phyloP scores from a whole-genome alignment of 768 basidiomycete genomes.

The Pleurotus citrinopileatus region DNA sequence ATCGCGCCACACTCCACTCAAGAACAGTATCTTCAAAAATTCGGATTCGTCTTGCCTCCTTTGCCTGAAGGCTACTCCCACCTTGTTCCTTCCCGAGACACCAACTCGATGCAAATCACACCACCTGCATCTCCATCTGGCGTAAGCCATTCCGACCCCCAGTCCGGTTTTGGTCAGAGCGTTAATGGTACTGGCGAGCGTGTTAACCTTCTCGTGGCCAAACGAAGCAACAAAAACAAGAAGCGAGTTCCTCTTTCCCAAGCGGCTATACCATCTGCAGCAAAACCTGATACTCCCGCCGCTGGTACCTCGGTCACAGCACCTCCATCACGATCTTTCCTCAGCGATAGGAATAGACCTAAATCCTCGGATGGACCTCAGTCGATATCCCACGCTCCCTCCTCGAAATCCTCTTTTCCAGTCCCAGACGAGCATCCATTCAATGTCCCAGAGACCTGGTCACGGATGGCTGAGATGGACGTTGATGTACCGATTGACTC shows the following conservation, averaged over 20 bases:
- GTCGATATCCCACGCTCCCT: constrained; percentile 18
- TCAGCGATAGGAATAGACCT: not conserved
- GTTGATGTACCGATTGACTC: constrained; percentile 55
- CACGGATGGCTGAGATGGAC: constrained; percentile 42
- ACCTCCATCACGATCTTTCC: constrained; percentile 10
- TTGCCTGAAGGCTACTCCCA: constrained; percentile 74
- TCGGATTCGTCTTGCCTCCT: constrained; percentile 68
- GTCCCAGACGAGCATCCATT: constrained; percentile 49
- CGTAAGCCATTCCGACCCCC: constrained; percentile 26
- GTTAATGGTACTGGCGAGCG: constrained; percentile 49
- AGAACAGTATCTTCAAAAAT: constrained; percentile 78
- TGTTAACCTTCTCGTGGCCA: constrained; percentile 73
- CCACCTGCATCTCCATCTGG: constrained; percentile 47
- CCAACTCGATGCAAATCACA: constrained; percentile 29
- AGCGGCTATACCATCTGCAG: constrained; percentile 22
- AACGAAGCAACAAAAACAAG: constrained; percentile 59
- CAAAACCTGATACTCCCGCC: constrained; percentile 5
- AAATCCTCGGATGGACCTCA: constrained; percentile 15
- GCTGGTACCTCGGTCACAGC: constrained; percentile 9
- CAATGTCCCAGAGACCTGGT: constrained; percentile 34
- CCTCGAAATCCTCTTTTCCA: constrained; percentile 34
- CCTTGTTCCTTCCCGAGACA: constrained; percentile 19
- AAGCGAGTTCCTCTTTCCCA: constrained; percentile 44
- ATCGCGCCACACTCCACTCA: constrained; percentile 73
- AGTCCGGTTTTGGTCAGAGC: constrained; percentile 38